These are phyloP conservation scores for Ophiostoma montium DNA, from an alignment of 2,329 filamentous ascomycete species.

Conservation along the genomic window DNA sequence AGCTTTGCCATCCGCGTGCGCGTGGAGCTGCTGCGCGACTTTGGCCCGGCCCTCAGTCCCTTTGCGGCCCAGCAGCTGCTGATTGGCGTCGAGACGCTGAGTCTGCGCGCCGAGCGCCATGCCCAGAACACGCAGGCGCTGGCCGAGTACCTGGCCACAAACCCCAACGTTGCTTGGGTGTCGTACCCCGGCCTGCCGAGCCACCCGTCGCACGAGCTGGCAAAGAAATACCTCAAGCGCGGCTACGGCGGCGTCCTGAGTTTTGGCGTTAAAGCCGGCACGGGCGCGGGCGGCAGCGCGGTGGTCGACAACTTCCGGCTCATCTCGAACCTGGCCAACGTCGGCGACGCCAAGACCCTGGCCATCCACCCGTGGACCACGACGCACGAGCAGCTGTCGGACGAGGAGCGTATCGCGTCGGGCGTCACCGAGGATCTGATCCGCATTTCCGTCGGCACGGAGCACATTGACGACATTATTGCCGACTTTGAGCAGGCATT, in stretches of 20 bases:
- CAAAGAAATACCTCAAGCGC: slow-evolving; percentile 73
- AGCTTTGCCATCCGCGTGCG: slow-evolving; percentile 75
- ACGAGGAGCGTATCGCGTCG: slow-evolving; percentile 65
- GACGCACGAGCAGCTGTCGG: slow-evolving; percentile 81
- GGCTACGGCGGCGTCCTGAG: slow-evolving; percentile 86
- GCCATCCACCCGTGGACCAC: slow-evolving; percentile 94
- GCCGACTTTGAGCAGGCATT: slow-evolving; percentile 91
- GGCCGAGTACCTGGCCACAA: slow-evolving; percentile 70
- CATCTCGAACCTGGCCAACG: slow-evolving; percentile 90
- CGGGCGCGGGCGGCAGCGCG: slow-evolving; percentile 61
- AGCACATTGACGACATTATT: slow-evolving; percentile 96
- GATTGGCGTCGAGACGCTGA: slow-evolving; percentile 79
- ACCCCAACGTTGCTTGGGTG: slow-evolving; percentile 79
- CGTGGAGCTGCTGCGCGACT: slow-evolving; percentile 79
- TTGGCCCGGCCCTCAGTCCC: slow-evolving; percentile 71
- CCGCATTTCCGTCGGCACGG: slow-evolving; percentile 86
- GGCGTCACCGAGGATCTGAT: slow-evolving; percentile 86
- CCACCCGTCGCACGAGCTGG: slow-evolving; percentile 65
- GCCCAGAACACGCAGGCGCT: slow-evolving; percentile 69
- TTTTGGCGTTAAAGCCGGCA: slow-evolving; percentile 81
- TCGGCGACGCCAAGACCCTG: slow-evolving; percentile 88
- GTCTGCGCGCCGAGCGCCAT: slow-evolving; percentile 72
- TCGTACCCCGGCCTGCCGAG: slow-evolving; percentile 79
- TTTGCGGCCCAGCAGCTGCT: slow-evolving; percentile 89
- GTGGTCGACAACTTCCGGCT: slow-evolving; percentile 91